Evolutionary conservation across 345 rosid species (phyloP).

Genomic region (Gossypium turneri): DNA sequence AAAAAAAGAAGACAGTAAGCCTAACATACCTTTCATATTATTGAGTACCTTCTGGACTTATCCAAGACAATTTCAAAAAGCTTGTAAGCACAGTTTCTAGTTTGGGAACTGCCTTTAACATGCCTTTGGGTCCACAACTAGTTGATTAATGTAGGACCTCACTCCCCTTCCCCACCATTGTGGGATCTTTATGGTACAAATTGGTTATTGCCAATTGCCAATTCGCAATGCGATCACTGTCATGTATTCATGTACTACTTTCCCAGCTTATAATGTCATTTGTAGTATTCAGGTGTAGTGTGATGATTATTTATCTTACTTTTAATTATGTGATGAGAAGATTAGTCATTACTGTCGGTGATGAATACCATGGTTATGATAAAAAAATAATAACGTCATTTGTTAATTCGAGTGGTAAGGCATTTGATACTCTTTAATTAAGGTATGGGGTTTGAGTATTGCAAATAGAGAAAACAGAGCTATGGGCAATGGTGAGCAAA

Average conservation of each 20-base stretch:
- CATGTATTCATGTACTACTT: not conserved
- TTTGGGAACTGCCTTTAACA: conserved; percentile 18
- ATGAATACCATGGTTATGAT: too few species aligned
- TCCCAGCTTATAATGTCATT: not conserved
- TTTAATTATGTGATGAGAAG: too few species aligned
- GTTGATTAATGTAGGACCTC: conserved; percentile 14
- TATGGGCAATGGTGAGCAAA: too few species aligned
- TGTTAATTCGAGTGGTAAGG: too few species aligned
- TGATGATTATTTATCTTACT: rapidly evolving
- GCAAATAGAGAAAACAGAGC: too few species aligned
- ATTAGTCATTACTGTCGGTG: rapidly evolving
- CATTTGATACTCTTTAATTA: too few species aligned
- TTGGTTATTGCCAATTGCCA: not conserved
- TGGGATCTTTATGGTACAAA: not conserved
- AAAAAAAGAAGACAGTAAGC: not conserved
- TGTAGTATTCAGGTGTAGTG: too few species aligned
- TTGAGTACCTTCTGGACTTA: not conserved
- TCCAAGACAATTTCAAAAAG: conserved; percentile 12
- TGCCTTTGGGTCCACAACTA: conserved; percentile 12
- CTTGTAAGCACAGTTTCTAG: conserved; percentile 13
- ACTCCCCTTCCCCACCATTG: not conserved
- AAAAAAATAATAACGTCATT: too few species aligned
- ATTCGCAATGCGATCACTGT: conserved; percentile 7
- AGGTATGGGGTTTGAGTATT: too few species aligned
- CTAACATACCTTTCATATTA: not conserved